Conservation (phyloP, 805 yeast species). For the Wickerhamomyces sydowiorum region DNA sequence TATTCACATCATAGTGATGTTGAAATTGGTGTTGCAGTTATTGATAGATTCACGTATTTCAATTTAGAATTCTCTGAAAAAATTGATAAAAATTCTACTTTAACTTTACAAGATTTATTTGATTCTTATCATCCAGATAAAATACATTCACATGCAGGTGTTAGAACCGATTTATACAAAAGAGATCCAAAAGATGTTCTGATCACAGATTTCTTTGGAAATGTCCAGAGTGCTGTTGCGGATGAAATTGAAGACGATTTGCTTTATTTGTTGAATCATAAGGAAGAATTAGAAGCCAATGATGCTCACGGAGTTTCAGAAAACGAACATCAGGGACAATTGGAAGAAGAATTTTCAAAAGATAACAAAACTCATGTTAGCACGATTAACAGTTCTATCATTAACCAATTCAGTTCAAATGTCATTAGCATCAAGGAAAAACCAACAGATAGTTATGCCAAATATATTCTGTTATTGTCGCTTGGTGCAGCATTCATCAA, state of each 20-base stretch:
- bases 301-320: not conserved
- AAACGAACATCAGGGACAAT: not conserved
- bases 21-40: slow-evolving; percentile 96
- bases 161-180: slow-evolving; percentile 70
- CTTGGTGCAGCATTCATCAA: no score
- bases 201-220: slow-evolving; percentile 92
- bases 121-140: slow-evolving; percentile 78
- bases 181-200: slow-evolving; percentile 63
- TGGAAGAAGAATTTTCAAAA: no score
- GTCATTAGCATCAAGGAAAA: no score
- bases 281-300: slow-evolving; percentile 1
- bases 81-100: slow-evolving; percentile 67
- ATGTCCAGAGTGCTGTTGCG: slow-evolving; percentile 73
- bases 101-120: slow-evolving; percentile 78
- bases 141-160: slow-evolving; percentile 92
- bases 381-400: no score
- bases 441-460: no score
- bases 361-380: no score
- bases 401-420: no score
- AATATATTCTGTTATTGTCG: no score
- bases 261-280: slow-evolving; percentile 16
- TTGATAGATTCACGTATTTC: slow-evolving; percentile 92
- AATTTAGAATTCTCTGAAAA: slow-evolving; percentile 84
- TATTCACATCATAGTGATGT: slow-evolving; percentile 95
- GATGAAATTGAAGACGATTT: slow-evolving; percentile 50